Conservation (phyloP, 176 grass and related monocot species). For the Poa pratensis region DNA sequence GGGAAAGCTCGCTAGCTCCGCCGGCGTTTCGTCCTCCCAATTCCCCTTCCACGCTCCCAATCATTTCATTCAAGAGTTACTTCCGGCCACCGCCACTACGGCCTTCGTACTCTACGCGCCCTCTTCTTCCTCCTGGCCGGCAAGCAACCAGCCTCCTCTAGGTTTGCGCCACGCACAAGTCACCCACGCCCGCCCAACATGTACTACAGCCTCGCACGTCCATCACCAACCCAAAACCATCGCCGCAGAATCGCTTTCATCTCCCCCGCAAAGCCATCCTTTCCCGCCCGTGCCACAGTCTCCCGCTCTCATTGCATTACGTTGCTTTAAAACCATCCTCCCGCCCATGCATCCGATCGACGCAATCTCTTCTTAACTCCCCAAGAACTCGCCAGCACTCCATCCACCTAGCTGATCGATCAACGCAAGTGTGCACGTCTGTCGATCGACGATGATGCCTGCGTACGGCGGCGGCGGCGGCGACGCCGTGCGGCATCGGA, state of each 20-base stretch:
- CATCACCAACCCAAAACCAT: neutral
- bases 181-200: conserved; percentile 29
- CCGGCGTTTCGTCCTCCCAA: no score
- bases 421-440: neutral
- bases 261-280: conserved; percentile 70
- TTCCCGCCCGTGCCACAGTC: conserved; percentile 50
- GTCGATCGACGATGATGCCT: conserved; percentile 31
- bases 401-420: neutral
- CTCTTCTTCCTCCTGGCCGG: conserved; percentile 41
- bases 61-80: conserved; percentile 21
- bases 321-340: conserved; percentile 38
- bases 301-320: neutral
- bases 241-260: conserved; percentile 74
- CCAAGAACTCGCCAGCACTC: neutral
- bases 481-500: conserved; percentile 40
- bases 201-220: neutral
- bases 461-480: conserved; percentile 35
- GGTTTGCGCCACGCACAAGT: conserved; percentile 50
- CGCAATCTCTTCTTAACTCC: neutral
- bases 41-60: no score
- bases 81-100: conserved; percentile 21
- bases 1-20: no score
- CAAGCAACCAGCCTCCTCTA: conserved; percentile 43
- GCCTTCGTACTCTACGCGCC: neutral
- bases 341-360: conserved; percentile 32